phyloP scores from a whole-genome alignment of 441 rosid genomes.

The Adansonia madagascariensis region DNA sequence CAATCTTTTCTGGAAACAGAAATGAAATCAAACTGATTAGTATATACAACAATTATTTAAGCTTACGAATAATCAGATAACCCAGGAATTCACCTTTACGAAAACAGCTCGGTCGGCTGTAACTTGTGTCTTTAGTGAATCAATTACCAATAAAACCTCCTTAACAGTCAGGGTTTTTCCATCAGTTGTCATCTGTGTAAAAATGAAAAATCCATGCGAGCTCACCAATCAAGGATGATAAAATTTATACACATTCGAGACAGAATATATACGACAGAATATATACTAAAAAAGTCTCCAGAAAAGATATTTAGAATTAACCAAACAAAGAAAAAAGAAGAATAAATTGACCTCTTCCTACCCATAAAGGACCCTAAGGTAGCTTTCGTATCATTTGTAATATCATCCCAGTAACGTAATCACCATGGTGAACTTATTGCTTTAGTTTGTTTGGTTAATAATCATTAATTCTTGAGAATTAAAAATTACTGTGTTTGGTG shows the following conservation, averaged over 20 bases:
- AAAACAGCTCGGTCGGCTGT: conserved; percentile 63
- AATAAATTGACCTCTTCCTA: not conserved
- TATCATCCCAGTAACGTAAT: too few relatives aligned
- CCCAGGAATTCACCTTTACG: conserved; percentile 55
- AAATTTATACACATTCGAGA: not conserved
- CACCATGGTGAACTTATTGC: too few relatives aligned
- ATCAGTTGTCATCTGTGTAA: conserved; percentile 36
- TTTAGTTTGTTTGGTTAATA: too few relatives aligned
- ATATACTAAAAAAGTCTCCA: not conserved
- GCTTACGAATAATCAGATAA: not conserved
- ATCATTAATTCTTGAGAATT: too few relatives aligned
- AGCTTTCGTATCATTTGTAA: too few relatives aligned
- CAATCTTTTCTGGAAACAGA: conserved; percentile 63
- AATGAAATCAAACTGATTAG: conserved; percentile 18
- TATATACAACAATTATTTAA: not conserved
- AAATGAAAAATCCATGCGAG: not conserved
- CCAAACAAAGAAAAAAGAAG: not conserved
- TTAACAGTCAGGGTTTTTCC: conserved; percentile 42
- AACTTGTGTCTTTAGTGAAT: conserved; percentile 69
- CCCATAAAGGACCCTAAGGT: too few relatives aligned
- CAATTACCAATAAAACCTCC: conserved; percentile 64
- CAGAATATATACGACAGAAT: not conserved
- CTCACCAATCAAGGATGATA: not conserved
- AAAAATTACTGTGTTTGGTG: too few relatives aligned
- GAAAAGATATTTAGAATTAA: conserved; percentile 2